Conservation (phyloP, 805 yeast species). For the Candida ipomoeae region DNA sequence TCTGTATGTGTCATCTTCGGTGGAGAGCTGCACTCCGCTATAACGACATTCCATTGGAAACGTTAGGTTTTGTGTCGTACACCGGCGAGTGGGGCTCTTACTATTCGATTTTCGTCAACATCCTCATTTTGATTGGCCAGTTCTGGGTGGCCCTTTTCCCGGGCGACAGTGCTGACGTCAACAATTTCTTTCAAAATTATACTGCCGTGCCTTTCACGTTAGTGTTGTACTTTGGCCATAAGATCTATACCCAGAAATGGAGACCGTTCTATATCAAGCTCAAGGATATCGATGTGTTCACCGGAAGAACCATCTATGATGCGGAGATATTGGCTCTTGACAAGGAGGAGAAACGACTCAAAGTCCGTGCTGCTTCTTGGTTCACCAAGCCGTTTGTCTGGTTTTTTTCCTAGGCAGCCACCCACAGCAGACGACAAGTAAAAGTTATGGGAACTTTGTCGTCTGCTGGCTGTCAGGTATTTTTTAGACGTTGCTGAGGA, state of each 20-base stretch:
- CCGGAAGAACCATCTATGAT: conserved; percentile 22
- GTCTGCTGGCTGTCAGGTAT: not conserved
- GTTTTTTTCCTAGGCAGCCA: conserved; percentile 10
- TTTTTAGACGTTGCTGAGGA: no score
- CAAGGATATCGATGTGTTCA: conserved; percentile 22
- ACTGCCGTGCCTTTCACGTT: conserved; percentile 22
- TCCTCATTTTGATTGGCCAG: conserved; percentile 38
- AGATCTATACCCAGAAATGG: conserved; percentile 20
- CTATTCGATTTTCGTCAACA: conserved; percentile 28
- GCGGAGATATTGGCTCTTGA: conserved; percentile 22
- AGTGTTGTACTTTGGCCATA: conserved; percentile 22
- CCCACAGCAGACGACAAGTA: no score
- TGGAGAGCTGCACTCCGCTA: conserved; percentile 26
- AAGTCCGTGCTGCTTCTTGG: conserved; percentile 10
- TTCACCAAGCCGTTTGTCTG: conserved; percentile 16
- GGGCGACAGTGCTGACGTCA: conserved; percentile 20
- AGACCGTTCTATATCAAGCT: conserved; percentile 15
- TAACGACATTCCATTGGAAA: conserved; percentile 18
- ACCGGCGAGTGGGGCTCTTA: conserved; percentile 41
- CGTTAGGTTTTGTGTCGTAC: conserved; percentile 28
- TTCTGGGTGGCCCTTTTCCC: conserved; percentile 45
- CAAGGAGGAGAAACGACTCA: conserved; percentile 17
- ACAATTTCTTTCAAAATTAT: conserved; percentile 26
- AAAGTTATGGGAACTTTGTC: no score
- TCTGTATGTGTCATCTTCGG: conserved; percentile 25